Conservation (phyloP, 306 rosid genomes). For the Nissolia schottii region DNA sequence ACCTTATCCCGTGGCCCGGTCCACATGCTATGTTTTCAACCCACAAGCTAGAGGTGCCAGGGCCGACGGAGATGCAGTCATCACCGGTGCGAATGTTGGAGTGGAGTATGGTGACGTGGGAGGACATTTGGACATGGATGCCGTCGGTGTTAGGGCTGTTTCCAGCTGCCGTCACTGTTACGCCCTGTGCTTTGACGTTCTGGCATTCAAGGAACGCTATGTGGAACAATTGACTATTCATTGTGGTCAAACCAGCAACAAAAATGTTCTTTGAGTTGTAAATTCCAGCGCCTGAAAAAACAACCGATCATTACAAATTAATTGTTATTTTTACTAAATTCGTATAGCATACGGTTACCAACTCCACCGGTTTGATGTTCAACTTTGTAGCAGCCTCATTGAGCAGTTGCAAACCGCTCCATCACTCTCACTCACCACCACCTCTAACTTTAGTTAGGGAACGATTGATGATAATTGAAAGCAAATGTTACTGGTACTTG, state of each 20-base stretch:
- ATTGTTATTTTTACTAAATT: too few relatives aligned
- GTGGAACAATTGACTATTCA: slow-evolving; percentile 60
- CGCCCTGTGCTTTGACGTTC: slow-evolving; percentile 39
- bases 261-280: slow-evolving; percentile 43
- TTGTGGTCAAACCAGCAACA: slow-evolving; percentile 42
- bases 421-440: background rate
- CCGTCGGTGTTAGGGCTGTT: slow-evolving; percentile 78
- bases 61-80: slow-evolving; percentile 65
- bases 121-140: slow-evolving; percentile 55
- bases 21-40: slow-evolving; percentile 55
- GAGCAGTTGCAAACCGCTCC: slow-evolving; percentile 20
- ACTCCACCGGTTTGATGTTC: background rate
- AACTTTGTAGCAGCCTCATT: background rate
- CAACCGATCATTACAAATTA: background rate
- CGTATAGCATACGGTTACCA: background rate
- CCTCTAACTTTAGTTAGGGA: background rate
- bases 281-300: slow-evolving; percentile 40
- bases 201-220: slow-evolving; percentile 42
- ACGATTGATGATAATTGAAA: too few relatives aligned
- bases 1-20: slow-evolving; percentile 81
- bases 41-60: slow-evolving; percentile 60
- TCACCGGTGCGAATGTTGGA: slow-evolving; percentile 60
- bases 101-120: slow-evolving; percentile 35
- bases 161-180: slow-evolving; percentile 33
- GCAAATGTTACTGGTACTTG: too few relatives aligned